These are phyloP conservation scores for Daldinia sp. DNA, from an alignment of 2,329 filamentous ascomycete genomes.

Conservation along the genomic window DNA sequence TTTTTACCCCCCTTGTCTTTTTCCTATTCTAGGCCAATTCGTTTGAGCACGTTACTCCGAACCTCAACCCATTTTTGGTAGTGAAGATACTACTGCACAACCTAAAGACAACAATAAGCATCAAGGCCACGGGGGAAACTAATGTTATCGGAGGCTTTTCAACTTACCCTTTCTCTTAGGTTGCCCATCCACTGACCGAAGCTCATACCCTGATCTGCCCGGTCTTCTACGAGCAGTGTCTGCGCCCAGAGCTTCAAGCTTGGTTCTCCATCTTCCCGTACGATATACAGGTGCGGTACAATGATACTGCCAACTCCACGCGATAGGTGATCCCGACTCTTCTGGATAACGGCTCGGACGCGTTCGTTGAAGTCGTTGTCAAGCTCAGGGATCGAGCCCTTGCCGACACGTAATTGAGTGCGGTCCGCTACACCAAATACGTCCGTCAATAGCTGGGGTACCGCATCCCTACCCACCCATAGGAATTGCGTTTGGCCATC, in stretches of 20 bases:
- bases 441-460: slow-evolving; percentile 86
- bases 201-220: slow-evolving; percentile 92
- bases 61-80: background rate
- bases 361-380: slow-evolving; percentile 98
- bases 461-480: slow-evolving; percentile 92
- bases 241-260: slow-evolving; percentile 96
- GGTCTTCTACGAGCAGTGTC: slow-evolving; percentile 92
- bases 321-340: slow-evolving; percentile 86
- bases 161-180: slow-evolving; percentile 87
- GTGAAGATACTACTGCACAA: slow-evolving; percentile 28
- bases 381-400: slow-evolving; percentile 83
- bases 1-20: slow-evolving; percentile 16
- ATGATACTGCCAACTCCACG: slow-evolving; percentile 92
- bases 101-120: slow-evolving; percentile 21
- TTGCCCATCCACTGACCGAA: slow-evolving; percentile 92
- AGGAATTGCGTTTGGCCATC: slow-evolving; percentile 98
- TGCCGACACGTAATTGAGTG: slow-evolving; percentile 87
- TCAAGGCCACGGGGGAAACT: slow-evolving; percentile 34
- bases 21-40: background rate
- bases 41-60: background rate
- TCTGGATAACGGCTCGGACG: slow-evolving; percentile 86
- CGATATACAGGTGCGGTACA: slow-evolving; percentile 91
- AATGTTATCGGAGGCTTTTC: slow-evolving; percentile 21
- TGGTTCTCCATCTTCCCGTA: slow-evolving; percentile 95
- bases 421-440: slow-evolving; percentile 90